Evolutionary conservation across 164 flowering plant genomes (phyloP).

Genomic region (Magnolia kwangsiensis): DNA sequence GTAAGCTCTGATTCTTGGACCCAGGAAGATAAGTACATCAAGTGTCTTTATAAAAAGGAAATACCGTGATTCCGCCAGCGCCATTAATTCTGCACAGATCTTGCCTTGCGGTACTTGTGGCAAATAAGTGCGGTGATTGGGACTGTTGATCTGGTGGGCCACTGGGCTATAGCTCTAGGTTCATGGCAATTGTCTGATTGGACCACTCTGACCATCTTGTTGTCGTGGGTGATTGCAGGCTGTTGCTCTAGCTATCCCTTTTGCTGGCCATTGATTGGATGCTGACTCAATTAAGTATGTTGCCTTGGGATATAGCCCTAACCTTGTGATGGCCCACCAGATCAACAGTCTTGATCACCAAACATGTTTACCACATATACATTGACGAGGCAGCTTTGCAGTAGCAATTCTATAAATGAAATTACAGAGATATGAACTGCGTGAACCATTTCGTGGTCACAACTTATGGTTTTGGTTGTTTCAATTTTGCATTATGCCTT

Average conservation of each 20-base stretch:
- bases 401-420: background rate
- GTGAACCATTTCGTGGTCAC: background rate
- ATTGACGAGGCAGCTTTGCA: too few relatives aligned
- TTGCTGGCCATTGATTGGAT: background rate
- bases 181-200: background rate
- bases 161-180: background rate
- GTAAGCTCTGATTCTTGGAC: constrained; percentile 32
- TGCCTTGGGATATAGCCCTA: background rate
- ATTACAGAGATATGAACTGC: too few relatives aligned
- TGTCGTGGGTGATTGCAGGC: too few relatives aligned
- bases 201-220: too few relatives aligned
- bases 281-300: too few relatives aligned
- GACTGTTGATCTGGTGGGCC: background rate
- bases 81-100: background rate
- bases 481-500: constrained; percentile 2
- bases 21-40: background rate
- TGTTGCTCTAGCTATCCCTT: background rate
- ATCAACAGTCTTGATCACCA: background rate
- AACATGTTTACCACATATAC: background rate
- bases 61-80: background rate
- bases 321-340: background rate
- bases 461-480: background rate
- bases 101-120: background rate
- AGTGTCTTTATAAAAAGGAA: background rate
- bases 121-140: background rate